A percentile compares a stretch with the other conserved stretches of the same genome.
These are phyloP conservation scores for Phallus indusiatus DNA, from an alignment of 768 basidiomycete genomes.

Conservation along the genomic window DNA sequence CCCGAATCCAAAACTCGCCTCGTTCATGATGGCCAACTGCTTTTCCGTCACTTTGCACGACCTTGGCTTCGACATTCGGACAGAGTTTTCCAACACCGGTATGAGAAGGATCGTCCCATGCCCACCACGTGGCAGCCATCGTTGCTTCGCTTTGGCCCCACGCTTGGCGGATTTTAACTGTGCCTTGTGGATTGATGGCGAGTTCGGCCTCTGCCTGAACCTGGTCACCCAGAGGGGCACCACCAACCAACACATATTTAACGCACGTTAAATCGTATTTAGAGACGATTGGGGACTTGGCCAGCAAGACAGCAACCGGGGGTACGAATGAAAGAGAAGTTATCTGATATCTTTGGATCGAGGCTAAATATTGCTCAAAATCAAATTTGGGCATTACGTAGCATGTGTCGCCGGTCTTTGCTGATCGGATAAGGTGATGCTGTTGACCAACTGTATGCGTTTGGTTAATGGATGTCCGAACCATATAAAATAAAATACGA, in stretches of 20 bases:
- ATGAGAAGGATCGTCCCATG: conserved; percentile 8
- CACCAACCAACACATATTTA: conserved; percentile 54
- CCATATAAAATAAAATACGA: background rate
- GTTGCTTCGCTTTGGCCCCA: conserved; percentile 26
- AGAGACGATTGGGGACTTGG: conserved; percentile 33
- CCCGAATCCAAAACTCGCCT: conserved; percentile 79
- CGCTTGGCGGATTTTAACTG: conserved; percentile 8
- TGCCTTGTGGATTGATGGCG: conserved; percentile 31
- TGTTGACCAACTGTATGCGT: conserved; percentile 2
- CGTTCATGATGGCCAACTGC: conserved; percentile 44
- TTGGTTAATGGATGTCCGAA: background rate
- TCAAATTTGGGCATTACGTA: conserved; percentile 11
- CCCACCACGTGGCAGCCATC: conserved; percentile 42
- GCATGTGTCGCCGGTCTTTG: conserved; percentile 7
- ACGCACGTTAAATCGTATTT: conserved; percentile 60
- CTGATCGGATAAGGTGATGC: conserved; percentile 6
- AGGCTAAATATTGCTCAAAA: background rate
- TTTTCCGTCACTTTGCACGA: conserved; percentile 57
- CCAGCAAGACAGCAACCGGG: conserved; percentile 30
- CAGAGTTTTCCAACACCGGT: conserved; percentile 49
- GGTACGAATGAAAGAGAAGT: conserved; percentile 26
- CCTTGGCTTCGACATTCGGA: conserved; percentile 65
- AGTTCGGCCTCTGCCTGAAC: conserved; percentile 39
- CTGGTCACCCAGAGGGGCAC: conserved; percentile 67
- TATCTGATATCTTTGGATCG: conserved; percentile 21